phyloP scores from a whole-genome alignment of 2,329 filamentous ascomycete genomes.

The Hypomyces rosellus region DNA sequence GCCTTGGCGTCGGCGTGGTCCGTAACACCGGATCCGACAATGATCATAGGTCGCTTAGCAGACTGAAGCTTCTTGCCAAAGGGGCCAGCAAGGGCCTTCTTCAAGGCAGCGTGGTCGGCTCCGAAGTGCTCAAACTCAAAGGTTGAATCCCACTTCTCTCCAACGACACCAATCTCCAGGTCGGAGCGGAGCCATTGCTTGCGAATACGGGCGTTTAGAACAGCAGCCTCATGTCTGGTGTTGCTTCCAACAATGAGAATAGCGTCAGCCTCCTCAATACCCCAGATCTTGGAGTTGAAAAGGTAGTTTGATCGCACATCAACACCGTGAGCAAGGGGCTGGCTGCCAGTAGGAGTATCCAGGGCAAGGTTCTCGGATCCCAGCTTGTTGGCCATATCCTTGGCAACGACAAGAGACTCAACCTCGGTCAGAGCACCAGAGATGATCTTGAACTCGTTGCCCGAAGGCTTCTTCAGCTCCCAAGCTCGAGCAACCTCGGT shows the following conservation, averaged over 20 bases:
- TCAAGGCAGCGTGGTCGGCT: constrained; percentile 68
- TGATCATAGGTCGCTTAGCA: constrained; percentile 92
- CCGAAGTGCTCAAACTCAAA: constrained; percentile 95
- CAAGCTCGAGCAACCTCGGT: constrained; percentile 79
- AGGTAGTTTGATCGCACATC: constrained; percentile 92
- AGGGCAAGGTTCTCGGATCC: constrained; percentile 93
- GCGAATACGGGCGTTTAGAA: constrained; percentile 90
- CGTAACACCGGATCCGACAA: constrained; percentile 85
- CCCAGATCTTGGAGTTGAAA: constrained; percentile 93
- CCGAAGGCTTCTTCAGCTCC: constrained; percentile 71
- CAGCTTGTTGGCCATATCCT: constrained; percentile 94
- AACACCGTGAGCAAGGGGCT: constrained; percentile 83
- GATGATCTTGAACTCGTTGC: constrained; percentile 92
- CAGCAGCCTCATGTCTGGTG: constrained; percentile 88
- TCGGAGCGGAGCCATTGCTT: constrained; percentile 98
- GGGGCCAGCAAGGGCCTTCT: constrained; percentile 74
- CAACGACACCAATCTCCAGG: constrained; percentile 84
- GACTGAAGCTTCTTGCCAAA: constrained; percentile 89
- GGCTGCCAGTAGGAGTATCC: constrained; percentile 77
- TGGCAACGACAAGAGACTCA: constrained; percentile 91
- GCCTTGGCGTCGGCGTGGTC: constrained; percentile 89
- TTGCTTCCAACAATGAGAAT: constrained; percentile 94
- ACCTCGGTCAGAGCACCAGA: constrained; percentile 87
- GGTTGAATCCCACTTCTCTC: constrained; percentile 85
- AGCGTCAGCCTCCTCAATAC: constrained; percentile 87